These are phyloP conservation scores for Trametes maxima DNA, from an alignment of 768 basidiomycete species.

Conservation along the genomic window DNA sequence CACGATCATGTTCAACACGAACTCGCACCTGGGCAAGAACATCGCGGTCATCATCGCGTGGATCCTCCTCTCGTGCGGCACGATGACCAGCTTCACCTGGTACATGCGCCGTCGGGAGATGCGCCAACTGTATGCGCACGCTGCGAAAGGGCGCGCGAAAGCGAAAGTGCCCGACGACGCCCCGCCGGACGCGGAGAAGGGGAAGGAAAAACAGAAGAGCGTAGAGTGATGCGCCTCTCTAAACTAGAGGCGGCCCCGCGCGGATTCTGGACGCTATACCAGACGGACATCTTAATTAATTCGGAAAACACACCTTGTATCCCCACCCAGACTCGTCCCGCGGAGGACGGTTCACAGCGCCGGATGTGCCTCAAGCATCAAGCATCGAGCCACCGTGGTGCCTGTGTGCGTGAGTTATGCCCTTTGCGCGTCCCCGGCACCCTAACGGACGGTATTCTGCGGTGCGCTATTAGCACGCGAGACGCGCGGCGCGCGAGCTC, in stretches of 20 bases:
- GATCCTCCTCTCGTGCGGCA: constrained; percentile 31
- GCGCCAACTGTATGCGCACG: constrained; percentile 5
- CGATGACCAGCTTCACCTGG: constrained; percentile 30
- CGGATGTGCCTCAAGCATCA: no score
- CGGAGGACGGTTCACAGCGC: no score
- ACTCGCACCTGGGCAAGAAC: constrained; percentile 34
- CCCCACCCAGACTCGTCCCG: no score
- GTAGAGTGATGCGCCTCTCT: constrained; percentile 5
- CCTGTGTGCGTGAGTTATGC: no score
- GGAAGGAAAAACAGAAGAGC: constrained; percentile 18
- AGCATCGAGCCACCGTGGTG: no score
- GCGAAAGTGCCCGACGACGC: neutral
- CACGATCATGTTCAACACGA: constrained; percentile 40
- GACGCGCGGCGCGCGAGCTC: no score
- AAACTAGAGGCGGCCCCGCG: neutral
- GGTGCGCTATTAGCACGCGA: no score
- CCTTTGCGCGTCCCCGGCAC: no score
- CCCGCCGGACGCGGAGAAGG: constrained; percentile 5
- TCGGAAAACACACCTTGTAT: no score
- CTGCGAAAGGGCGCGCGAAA: neutral
- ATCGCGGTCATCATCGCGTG: constrained; percentile 39
- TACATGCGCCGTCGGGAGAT: constrained; percentile 18
- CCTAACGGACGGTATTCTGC: no score
- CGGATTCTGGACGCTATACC: no score
- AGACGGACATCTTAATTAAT: no score